phyloP scores from a whole-genome alignment of 805 yeast genomes.

The Saturnispora quitensis region DNA sequence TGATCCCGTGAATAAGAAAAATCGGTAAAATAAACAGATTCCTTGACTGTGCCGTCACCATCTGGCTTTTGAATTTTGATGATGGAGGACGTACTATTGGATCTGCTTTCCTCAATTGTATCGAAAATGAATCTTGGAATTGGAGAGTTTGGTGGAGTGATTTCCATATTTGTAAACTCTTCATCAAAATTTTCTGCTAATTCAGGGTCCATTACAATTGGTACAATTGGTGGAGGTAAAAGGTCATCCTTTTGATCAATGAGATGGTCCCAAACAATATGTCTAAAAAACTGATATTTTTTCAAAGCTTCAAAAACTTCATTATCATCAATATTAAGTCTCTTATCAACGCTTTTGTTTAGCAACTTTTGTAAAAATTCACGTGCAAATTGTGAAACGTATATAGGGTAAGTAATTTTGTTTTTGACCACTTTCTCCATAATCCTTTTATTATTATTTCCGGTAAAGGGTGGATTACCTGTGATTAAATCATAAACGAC shows the following conservation, averaged over 20 bases:
- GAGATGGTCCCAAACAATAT: constrained; percentile 58
- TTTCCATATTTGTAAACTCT: constrained; percentile 66
- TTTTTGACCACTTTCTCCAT: constrained; percentile 66
- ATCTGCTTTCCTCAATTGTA: constrained; percentile 23
- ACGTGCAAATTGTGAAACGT: constrained; percentile 70
- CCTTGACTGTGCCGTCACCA: constrained; percentile 18
- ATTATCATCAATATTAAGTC: constrained; percentile 49
- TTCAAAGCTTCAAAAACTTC: constrained; percentile 38
- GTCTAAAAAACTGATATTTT: constrained; percentile 67
- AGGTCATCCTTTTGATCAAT: constrained; percentile 38
- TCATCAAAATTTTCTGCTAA: constrained; percentile 78
- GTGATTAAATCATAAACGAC: constrained; percentile 71
- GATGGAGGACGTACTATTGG: constrained; percentile 25
- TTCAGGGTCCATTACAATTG: constrained; percentile 70
- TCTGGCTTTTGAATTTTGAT: constrained; percentile 26
- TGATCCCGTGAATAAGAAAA: constrained; percentile 25
- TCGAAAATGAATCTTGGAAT: constrained; percentile 21
- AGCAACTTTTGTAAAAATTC: constrained; percentile 59
- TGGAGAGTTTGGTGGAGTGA: constrained; percentile 33
- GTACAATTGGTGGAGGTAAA: constrained; percentile 79
- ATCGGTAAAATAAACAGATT: constrained; percentile 27
- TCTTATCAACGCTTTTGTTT: constrained; percentile 58
- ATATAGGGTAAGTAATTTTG: constrained; percentile 61
- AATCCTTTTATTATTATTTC: constrained; percentile 66
- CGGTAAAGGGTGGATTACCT: constrained; percentile 85